phyloP scores from a whole-genome alignment of 768 basidiomycete species.

The Tulasnella sp. region DNA sequence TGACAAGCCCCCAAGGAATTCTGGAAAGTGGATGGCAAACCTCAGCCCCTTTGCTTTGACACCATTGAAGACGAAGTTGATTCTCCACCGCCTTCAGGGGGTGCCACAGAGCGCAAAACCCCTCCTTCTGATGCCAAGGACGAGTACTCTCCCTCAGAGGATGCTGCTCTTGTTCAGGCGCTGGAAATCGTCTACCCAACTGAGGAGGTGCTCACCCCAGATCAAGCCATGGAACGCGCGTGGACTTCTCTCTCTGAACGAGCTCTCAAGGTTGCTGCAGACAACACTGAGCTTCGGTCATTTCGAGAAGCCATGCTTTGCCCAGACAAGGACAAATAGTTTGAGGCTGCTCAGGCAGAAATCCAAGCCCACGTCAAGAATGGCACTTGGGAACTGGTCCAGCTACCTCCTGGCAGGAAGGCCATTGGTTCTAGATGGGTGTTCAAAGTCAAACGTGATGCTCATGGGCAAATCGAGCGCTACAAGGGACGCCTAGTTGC shows the following conservation, averaged over 20 bases:
- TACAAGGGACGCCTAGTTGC: no score
- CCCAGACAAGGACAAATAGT: no score
- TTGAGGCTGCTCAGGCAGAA: constrained; percentile 7
- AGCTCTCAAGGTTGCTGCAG: no score
- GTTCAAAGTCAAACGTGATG: no score
- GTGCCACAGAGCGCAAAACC: background rate
- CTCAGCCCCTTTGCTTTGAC: background rate
- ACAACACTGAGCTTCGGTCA: background rate
- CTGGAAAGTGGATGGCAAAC: background rate
- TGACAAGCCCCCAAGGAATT: background rate
- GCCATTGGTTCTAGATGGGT: no score
- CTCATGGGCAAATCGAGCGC: no score
- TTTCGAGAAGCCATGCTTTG: background rate
- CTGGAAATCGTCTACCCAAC: no score
- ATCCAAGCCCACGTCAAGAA: constrained; percentile 13
- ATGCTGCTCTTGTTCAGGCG: no score
- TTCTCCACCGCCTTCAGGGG: background rate
- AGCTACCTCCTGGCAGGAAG: no score
- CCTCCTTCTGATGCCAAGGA: background rate
- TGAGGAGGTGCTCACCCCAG: background rate
- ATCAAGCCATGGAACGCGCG: background rate
- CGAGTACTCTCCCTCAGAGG: no score
- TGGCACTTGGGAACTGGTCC: constrained; percentile 18
- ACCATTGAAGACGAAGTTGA: background rate
- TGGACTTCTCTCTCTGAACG: background rate